These are phyloP conservation scores for Lodderomyces parapsilosis DNA, from an alignment of 1,139 yeast species.

Conservation along the genomic window DNA sequence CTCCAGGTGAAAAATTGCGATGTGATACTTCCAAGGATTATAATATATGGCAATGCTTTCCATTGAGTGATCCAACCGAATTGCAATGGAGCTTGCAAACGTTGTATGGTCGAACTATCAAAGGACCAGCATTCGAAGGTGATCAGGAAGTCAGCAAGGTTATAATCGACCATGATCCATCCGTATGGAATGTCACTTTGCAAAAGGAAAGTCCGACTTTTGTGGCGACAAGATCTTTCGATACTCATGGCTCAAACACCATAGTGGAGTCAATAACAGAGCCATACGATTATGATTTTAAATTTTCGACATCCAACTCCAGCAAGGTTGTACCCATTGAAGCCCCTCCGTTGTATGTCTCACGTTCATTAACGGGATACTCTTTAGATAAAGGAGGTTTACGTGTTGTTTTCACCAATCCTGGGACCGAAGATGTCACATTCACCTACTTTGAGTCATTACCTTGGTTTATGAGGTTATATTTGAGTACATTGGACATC, in stretches of 20 bases:
- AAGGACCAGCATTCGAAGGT: constrained; percentile 61
- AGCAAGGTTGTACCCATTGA: constrained; percentile 23
- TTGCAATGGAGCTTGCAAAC: constrained; percentile 57
- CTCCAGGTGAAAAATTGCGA: constrained; percentile 60
- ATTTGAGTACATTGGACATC: constrained; percentile 62
- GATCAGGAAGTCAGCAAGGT: constrained; percentile 36
- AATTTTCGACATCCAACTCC: constrained; percentile 22
- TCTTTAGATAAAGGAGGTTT: constrained; percentile 91
- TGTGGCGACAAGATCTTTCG: constrained; percentile 10
- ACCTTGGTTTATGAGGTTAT: constrained; percentile 93
- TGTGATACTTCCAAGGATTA: constrained; percentile 66
- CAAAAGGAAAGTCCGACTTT: constrained; percentile 17
- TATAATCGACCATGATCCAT: constrained; percentile 42
- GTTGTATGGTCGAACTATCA: constrained; percentile 65
- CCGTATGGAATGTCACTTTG: constrained; percentile 47
- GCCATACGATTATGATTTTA: constrained; percentile 35
- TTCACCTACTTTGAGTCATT: constrained; percentile 75
- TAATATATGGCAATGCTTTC: constrained; percentile 76
- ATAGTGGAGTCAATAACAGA: constrained; percentile 30
- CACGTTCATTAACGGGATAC: constrained; percentile 87
- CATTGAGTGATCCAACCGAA: constrained; percentile 56
- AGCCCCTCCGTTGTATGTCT: constrained; percentile 67
- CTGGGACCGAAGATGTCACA: constrained; percentile 45
- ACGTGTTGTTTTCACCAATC: constrained; percentile 73
- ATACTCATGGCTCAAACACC: constrained; percentile 14